Base-by-base conservation (phyloP, 257 asterid species). In the Ajuga chamaepitys region DNA sequence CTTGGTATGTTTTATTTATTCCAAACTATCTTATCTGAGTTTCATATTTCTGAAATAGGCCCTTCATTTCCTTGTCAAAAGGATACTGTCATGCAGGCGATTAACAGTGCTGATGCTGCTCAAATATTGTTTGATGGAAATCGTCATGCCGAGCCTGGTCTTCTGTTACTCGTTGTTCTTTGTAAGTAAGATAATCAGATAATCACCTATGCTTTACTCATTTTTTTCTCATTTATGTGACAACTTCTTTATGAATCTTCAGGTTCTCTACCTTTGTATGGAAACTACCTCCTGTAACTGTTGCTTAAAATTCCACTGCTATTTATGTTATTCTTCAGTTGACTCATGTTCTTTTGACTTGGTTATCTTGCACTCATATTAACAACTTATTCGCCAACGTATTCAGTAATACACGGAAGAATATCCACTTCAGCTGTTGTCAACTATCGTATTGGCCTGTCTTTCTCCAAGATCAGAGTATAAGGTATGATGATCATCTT, bases 391-490 rank as follows among this genome's bases (percentile, higher is more conserved):
- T 81, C 62, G 67, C 65, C 58, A 82, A 80, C 52, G 67, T 80
- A 65, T 86, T 94, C 76, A 41, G 74, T 77, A 86, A 78, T 67
- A 70, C 97, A 48, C 62, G 76, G 71, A 74, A 78, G 75, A 85
- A 66, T 85, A 65, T 90, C 42, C 81, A 78, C 68, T 76, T 79
- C 26, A 88, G 86, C 55, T 86, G 93, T 80, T 83, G 86, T 51
- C 96, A 90, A 67, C 75, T 94, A 60, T 72, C 86, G 69, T 81
- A 86, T 77, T 94, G 99, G 99, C 96, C 99, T 17, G 70, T 88
- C 77, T 70, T 78, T 71, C 95, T 88, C 74, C 91, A 76, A 72
- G 84, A 85, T 82, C 81, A 70, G 62, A 79, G 78, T 75, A 65
- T 77, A 77, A 86, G 97, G 99, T 94, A 80, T 51, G 10, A 7